Base-by-base conservation (phyloP, 306 rosid genomes). In the Malus asiatica region DNA sequence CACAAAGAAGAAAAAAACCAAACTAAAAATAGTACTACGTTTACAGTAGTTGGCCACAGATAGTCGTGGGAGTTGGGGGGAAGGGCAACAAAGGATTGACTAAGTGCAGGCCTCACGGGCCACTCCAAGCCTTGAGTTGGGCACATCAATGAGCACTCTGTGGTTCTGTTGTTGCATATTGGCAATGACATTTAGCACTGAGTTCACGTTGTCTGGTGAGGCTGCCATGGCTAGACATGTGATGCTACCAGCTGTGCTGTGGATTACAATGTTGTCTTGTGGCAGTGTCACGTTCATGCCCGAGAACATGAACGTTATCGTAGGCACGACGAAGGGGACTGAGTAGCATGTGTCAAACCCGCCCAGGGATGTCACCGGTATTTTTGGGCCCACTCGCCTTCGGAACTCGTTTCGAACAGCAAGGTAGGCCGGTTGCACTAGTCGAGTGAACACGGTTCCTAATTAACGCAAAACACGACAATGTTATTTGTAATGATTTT, bases 161-260 rank as follows among this genome's bases (percentile, higher is more conserved):
- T 92, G 99, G 83, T 96, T 96, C 48, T 92, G 98, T 51, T 96
- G 99, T 75, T 96, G 99, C 96, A 96, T 84, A 75, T 84, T 96
- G 70, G 99, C 99, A 6, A 96, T 92, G 68, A 96, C 97, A 23
- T 92, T 96, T 8, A 95, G 81, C 67, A 90, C 99, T 0, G 97
- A 95, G 87, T 92, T 95, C 66, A 95, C 91, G 8, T 95, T 95
- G 61, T 86, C 87, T 0, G 99, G 98, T 0, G 99, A 91, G 1
- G 91, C 80, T 0, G 99, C 97, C 89, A 96, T 84, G 15, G 98
- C 99, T 32, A 96, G 74, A 62, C 99, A 96, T 0, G 93, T 83
- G 68, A 72, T 69, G 83, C 84, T 79, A 6, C 99, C 91, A 3
- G 78, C 90, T 0, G 91, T 83, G 91, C 97, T 92, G 62, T 83